Evolutionary conservation across 129 eudicot genomes (phyloP).

Genomic region (Centaurea solstitialis): DNA sequence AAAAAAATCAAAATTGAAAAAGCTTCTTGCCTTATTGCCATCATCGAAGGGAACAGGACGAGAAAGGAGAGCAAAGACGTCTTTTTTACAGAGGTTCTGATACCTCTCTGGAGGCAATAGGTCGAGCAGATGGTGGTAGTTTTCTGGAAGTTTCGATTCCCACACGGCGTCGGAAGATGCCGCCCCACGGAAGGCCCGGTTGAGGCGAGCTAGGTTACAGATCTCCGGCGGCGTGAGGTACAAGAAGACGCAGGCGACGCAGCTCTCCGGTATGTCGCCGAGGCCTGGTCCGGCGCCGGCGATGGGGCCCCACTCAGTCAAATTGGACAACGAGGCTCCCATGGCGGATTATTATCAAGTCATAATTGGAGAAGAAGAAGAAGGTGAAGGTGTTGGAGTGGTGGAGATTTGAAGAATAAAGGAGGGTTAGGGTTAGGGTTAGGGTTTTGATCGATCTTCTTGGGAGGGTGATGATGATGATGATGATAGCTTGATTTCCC

Average conservation of each 20-base stretch:
- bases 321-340: constrained; percentile 83
- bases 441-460: neutral
- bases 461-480: neutral
- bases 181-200: constrained; percentile 88
- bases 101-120: constrained; percentile 48
- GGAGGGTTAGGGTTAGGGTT: neutral
- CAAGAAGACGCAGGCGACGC: constrained; percentile 77
- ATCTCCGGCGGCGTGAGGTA: constrained; percentile 87
- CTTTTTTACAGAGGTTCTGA: constrained; percentile 58
- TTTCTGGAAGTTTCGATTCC: constrained; percentile 72
- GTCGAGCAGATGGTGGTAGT: constrained; percentile 63
- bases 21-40: constrained; percentile 62
- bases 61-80: constrained; percentile 71
- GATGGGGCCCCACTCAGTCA: constrained; percentile 53
- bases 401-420: neutral
- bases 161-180: constrained; percentile 92
- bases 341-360: constrained; percentile 24
- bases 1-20: neutral
- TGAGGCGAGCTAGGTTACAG: constrained; percentile 89
- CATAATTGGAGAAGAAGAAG: constrained; percentile 18
- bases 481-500: constrained; percentile 1
- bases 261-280: constrained; percentile 91
- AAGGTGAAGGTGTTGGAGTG: neutral
- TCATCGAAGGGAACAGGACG: constrained; percentile 70
- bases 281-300: constrained; percentile 62